These are phyloP conservation scores for Cladophialophora bantiana DNA, from an alignment of 2,329 filamentous ascomycete species.

Conservation along the genomic window DNA sequence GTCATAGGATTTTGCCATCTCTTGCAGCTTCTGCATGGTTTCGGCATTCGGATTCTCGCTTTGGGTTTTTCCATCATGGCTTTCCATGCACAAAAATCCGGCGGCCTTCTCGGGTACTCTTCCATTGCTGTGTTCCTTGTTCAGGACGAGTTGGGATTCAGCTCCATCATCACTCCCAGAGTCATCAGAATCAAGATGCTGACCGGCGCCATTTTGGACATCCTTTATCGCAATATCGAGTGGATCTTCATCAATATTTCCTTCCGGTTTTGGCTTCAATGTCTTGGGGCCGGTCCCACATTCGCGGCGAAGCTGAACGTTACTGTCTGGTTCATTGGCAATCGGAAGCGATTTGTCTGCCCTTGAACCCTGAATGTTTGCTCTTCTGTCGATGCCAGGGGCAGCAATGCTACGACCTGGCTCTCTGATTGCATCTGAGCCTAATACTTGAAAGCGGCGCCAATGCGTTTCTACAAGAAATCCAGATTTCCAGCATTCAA, in stretches of 20 bases:
- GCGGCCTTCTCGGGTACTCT: constrained; percentile 41
- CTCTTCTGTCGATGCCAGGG: not conserved
- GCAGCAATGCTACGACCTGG: not conserved
- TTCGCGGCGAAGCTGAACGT: not conserved
- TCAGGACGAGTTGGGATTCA: not conserved
- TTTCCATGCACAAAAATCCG: constrained; percentile 67
- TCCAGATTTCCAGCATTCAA: constrained; percentile 70
- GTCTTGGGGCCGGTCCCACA: not conserved
- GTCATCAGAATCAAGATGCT: constrained; percentile 16
- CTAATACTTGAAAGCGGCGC: constrained; percentile 63
- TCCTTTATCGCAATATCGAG: constrained; percentile 45
- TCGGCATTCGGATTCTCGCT: constrained; percentile 72
- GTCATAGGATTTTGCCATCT: constrained; percentile 80
- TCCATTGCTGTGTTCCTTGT: not conserved
- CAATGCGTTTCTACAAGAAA: constrained; percentile 66
- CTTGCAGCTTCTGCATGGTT: constrained; percentile 77
- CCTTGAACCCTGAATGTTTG: not conserved
- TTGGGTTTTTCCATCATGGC: constrained; percentile 54
- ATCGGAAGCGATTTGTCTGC: not conserved
- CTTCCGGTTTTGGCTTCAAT: constrained; percentile 43
- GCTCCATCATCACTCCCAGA: constrained; percentile 1
- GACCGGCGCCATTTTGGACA: constrained; percentile 16
- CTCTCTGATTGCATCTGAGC: constrained; percentile 7
- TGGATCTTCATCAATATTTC: constrained; percentile 22
- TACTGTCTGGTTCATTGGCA: not conserved